These are phyloP conservation scores for Metroxylon sagu DNA, from an alignment of 176 grass and related monocot species.

Conservation along the genomic window DNA sequence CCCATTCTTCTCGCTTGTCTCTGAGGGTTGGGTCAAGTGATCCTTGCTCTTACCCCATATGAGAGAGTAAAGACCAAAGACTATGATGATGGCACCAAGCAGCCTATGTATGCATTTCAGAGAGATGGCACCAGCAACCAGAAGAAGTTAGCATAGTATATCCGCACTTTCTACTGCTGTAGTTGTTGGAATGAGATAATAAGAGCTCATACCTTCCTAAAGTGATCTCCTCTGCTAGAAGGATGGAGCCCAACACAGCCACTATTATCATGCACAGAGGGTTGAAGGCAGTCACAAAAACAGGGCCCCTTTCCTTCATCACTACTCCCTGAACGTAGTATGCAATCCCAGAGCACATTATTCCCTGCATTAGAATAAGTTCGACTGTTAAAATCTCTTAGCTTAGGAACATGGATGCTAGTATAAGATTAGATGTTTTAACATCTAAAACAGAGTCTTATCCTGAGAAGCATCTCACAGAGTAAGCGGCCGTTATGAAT, in stretches of 20 bases:
- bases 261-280: conserved; percentile 55
- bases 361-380: conserved; percentile 23
- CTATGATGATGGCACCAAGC: conserved; percentile 38
- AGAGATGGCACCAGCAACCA: not conserved
- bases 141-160: not conserved
- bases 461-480: conserved; percentile 30
- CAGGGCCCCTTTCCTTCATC: conserved; percentile 47
- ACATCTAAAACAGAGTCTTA: too few relatives aligned
- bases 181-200: not conserved
- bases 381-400: not conserved
- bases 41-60: conserved; percentile 52
- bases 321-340: conserved; percentile 43
- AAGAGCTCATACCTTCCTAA: conserved; percentile 27
- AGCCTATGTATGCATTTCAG: conserved; percentile 23
- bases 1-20: conserved; percentile 5
- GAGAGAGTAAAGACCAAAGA: conserved; percentile 42
- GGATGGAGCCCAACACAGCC: conserved; percentile 37
- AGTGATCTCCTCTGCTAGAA: conserved; percentile 43
- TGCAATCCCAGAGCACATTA: conserved; percentile 44
- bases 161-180: not conserved
- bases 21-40: conserved; percentile 7
- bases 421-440: not conserved
- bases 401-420: not conserved
- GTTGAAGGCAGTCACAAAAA: conserved; percentile 55
- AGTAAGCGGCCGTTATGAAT: conserved; percentile 68